Evolutionary conservation across 2,329 filamentous ascomycete species (phyloP).

Genomic region (Rhinocladiella similis): DNA sequence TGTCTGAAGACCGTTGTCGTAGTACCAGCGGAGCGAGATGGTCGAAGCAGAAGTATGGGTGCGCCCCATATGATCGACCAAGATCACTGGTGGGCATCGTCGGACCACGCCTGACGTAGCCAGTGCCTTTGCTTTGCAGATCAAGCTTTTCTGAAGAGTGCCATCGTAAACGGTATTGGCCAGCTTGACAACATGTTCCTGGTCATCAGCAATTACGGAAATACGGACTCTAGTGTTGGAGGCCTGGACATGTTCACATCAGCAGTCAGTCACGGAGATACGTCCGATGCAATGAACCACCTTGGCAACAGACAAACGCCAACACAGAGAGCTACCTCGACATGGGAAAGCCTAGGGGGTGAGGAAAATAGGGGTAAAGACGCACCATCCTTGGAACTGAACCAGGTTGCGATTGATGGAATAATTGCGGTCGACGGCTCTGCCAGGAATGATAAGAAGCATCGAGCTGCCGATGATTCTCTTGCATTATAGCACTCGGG

Average conservation of each 20-base stretch:
- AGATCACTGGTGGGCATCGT: conserved; percentile 2
- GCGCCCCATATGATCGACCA: conserved; percentile 15
- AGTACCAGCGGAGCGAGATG: conserved; percentile 25
- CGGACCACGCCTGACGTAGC: conserved; percentile 14
- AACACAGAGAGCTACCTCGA: too few relatives aligned
- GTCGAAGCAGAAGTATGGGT: conserved; percentile 12
- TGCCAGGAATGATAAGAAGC: conserved; percentile 26
- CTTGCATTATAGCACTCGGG: conserved; percentile 9
- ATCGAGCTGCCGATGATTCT: conserved; percentile 9
- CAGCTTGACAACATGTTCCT: conserved; percentile 20
- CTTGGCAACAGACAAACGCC: too few relatives aligned
- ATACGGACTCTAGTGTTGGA: conserved; percentile 14
- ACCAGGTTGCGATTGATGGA: conserved; percentile 18
- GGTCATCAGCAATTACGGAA: conserved; percentile 23
- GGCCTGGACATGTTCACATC: not conserved
- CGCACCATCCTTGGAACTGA: conserved; percentile 19
- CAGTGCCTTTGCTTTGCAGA: conserved; percentile 18
- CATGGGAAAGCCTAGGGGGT: too few relatives aligned
- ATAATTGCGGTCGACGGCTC: conserved; percentile 21
- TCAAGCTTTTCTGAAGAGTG: conserved; percentile 15
- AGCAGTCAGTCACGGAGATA: too few relatives aligned
- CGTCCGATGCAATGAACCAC: too few relatives aligned
- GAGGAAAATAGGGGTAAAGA: not conserved
- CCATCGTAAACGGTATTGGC: conserved; percentile 13
- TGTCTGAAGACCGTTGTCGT: conserved; percentile 21